Percentiles rank a stretch among this genome's conserved stretches.
These are phyloP conservation scores for Athelia psychrophila DNA, from an alignment of 1,284 basidiomycete genomes.

Conservation along the genomic window DNA sequence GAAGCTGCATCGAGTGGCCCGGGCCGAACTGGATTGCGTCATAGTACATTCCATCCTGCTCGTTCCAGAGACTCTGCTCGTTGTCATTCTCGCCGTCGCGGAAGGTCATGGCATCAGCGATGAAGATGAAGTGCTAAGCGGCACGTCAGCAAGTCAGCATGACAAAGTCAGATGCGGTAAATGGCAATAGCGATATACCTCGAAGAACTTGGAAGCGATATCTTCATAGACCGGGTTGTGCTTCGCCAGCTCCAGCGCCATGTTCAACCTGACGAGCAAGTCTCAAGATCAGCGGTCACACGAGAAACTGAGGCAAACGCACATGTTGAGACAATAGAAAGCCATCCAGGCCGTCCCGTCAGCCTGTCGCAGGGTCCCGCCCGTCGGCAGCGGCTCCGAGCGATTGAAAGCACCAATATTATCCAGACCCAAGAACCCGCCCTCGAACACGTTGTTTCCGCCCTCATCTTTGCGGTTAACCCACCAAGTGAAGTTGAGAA, in stretches of 20 bases:
- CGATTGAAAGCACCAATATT: slow-evolving; percentile 99
- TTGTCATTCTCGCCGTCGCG: slow-evolving; percentile 72
- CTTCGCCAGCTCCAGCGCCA: slow-evolving; percentile 96
- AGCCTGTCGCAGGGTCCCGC: slow-evolving; percentile 89
- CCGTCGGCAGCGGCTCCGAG: slow-evolving; percentile 93
- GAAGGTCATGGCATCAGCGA: slow-evolving; percentile 97
- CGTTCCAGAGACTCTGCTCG: slow-evolving; percentile 89
- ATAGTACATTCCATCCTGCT: slow-evolving; percentile 97
- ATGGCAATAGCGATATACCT: slow-evolving; percentile 46
- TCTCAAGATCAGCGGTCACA: slow-evolving; percentile 5
- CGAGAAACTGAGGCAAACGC: slow-evolving; percentile 19
- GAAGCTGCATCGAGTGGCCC: slow-evolving; percentile 84
- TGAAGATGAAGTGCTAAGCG: slow-evolving; percentile 88
- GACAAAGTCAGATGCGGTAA: neutral
- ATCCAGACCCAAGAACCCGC: slow-evolving; percentile 96
- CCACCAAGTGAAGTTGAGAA: slow-evolving; percentile 99
- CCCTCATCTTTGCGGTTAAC: slow-evolving; percentile 96
- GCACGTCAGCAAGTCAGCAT: too few relatives aligned
- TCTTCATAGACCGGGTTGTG: slow-evolving; percentile 98
- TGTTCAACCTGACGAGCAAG: slow-evolving; percentile 75
- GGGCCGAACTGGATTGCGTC: slow-evolving; percentile 93
- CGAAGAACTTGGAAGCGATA: slow-evolving; percentile 98
- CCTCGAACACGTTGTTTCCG: slow-evolving; percentile 96
- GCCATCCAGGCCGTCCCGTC: slow-evolving; percentile 99
- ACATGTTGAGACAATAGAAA: slow-evolving; percentile 97